These are phyloP conservation scores for Penicillium daleae DNA, from an alignment of 495 filamentous ascomycete species.

Conservation along the genomic window DNA sequence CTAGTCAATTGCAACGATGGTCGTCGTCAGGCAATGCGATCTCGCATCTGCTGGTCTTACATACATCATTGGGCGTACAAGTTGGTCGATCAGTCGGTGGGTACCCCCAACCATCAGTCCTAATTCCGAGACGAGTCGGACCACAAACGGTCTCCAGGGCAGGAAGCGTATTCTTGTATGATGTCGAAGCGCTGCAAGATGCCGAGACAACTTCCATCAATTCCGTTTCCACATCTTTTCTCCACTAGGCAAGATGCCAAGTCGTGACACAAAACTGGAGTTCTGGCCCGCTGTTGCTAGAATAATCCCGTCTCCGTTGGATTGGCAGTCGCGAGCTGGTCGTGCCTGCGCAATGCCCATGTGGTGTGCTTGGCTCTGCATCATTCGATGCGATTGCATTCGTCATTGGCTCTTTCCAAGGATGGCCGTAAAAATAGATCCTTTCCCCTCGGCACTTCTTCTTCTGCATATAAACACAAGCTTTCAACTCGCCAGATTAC, in stretches of 20 bases:
- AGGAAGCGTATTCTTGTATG: background rate
- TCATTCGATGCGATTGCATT: background rate
- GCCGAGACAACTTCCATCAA: background rate
- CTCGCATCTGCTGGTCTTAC: background rate
- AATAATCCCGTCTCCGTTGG: slow-evolving; percentile 19
- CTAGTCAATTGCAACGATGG: background rate
- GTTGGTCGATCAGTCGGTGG: background rate
- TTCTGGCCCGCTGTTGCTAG: slow-evolving; percentile 18
- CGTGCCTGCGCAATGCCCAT: slow-evolving; percentile 7
- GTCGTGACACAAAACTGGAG: background rate
- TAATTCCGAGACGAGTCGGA: background rate
- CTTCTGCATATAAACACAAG: slow-evolving; percentile 2
- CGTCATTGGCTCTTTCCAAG: slow-evolving; percentile 1
- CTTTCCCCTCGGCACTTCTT: background rate
- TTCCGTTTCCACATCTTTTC: background rate
- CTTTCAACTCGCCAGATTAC: background rate
- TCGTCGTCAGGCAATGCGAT: background rate
- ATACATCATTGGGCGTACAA: background rate
- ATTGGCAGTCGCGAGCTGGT: slow-evolving; percentile 11
- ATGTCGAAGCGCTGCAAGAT: background rate
- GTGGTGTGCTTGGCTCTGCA: background rate
- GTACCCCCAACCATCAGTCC: background rate
- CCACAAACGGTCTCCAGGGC: background rate
- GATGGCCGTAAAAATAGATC: background rate
- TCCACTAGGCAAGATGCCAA: background rate